Conservation (phyloP, 805 yeast species). For the Starmerella vaccinii region DNA sequence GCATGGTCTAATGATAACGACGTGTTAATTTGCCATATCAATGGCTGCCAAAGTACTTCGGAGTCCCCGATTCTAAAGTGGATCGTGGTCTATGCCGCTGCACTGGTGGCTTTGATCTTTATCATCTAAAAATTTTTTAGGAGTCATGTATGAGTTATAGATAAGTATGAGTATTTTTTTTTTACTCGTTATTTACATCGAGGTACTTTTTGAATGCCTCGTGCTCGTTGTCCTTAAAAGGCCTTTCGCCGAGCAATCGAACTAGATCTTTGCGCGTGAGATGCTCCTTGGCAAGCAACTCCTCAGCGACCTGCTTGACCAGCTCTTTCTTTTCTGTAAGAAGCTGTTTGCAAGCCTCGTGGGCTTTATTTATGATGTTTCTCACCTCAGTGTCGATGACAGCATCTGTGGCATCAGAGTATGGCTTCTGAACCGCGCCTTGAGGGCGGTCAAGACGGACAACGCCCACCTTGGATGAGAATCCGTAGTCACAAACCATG, state of each 20-base stretch:
- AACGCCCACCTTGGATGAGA: constrained; percentile 73
- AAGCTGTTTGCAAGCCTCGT: constrained; percentile 47
- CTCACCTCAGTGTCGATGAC: constrained; percentile 61
- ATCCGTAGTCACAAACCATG: constrained; percentile 81
- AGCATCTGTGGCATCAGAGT: constrained; percentile 61
- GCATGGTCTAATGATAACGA: background rate
- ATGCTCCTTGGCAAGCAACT: constrained; percentile 62
- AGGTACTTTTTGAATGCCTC: constrained; percentile 87
- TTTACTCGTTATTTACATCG: constrained; percentile 31
- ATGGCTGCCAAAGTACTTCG: background rate
- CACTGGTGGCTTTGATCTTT: background rate
- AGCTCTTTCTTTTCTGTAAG: constrained; percentile 49
- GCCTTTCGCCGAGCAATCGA: constrained; percentile 63
- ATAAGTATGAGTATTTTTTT: too few species aligned
- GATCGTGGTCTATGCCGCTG: background rate
- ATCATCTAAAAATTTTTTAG: background rate
- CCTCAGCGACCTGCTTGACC: constrained; percentile 64
- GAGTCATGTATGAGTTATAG: background rate
- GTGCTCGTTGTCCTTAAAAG: constrained; percentile 58
- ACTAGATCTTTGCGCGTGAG: constrained; percentile 74
- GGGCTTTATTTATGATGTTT: constrained; percentile 55
- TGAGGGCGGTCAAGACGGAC: constrained; percentile 41
- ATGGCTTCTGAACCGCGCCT: constrained; percentile 51
- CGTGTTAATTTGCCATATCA: background rate
- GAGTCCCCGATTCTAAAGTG: background rate